Evolutionary conservation across 805 yeast species (phyloP).

Genomic region (Metschnikowia drakensbergensis): DNA sequence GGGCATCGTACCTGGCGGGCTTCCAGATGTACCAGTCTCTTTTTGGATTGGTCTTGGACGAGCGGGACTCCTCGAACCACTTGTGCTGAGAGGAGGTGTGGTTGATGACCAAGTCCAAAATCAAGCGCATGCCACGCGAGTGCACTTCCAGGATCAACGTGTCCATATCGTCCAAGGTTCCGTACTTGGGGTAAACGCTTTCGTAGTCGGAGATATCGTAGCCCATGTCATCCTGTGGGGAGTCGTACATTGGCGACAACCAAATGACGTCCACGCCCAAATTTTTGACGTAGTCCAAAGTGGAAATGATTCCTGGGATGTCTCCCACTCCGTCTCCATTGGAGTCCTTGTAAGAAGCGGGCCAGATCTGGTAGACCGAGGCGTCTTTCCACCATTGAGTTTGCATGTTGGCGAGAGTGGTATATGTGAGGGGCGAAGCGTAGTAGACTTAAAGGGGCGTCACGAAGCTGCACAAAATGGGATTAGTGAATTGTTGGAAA

Average conservation of each 20-base stretch:
- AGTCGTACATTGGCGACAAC: conserved; percentile 56
- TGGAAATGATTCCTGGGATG: conserved; percentile 49
- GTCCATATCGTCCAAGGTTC: conserved; percentile 52
- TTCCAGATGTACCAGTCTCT: conserved; percentile 64
- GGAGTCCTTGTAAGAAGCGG: conserved; percentile 57
- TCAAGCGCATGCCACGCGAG: conserved; percentile 47
- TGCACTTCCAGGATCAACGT: conserved; percentile 45
- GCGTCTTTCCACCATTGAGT: conserved; percentile 54
- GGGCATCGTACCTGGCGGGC: conserved; percentile 42
- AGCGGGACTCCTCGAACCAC: conserved; percentile 56
- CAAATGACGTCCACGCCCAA: conserved; percentile 52
- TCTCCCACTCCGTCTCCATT: conserved; percentile 61
- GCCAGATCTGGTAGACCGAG: conserved; percentile 56
- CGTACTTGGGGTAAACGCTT: conserved; percentile 49
- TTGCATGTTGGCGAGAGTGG: not conserved
- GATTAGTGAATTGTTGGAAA: not conserved
- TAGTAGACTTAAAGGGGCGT: too few relatives aligned
- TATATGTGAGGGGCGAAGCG: not conserved
- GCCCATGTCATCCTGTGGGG: conserved; percentile 63
- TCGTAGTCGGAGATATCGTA: conserved; percentile 56
- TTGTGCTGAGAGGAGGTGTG: conserved; percentile 54
- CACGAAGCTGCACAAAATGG: too few relatives aligned
- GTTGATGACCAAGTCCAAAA: conserved; percentile 56
- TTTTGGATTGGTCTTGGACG: conserved; percentile 49
- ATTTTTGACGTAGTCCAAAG: conserved; percentile 47